These are phyloP conservation scores for Penicillium manginii DNA, from an alignment of 495 filamentous ascomycete genomes.

Conservation along the genomic window DNA sequence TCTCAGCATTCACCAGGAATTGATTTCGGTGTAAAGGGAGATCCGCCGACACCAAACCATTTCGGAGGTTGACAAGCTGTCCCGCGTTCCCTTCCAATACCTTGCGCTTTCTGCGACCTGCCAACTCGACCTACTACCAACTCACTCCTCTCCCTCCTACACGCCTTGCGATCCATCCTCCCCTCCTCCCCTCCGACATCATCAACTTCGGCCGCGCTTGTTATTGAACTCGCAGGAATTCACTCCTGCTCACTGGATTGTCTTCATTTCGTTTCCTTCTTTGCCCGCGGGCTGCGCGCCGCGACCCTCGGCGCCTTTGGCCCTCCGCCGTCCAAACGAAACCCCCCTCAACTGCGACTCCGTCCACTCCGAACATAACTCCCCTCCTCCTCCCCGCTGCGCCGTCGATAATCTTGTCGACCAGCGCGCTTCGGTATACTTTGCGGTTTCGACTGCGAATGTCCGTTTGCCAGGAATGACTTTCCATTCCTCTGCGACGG, in stretches of 20 bases:
- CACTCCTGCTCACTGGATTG: conserved; percentile 29
- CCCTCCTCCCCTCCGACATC: conserved; percentile 14
- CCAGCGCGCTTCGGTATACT: conserved; percentile 19
- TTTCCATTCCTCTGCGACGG: conserved; percentile 46
- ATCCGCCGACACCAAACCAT: conserved; percentile 1
- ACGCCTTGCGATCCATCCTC: conserved; percentile 26
- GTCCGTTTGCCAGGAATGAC: conserved; percentile 50
- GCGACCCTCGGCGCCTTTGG: conserved; percentile 42
- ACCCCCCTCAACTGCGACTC: conserved; percentile 43
- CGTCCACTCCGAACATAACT: conserved; percentile 17
- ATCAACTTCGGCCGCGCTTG: conserved; percentile 25
- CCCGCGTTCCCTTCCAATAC: conserved; percentile 28
- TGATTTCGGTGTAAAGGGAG: not conserved
- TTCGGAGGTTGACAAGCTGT: conserved; percentile 20
- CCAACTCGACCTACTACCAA: conserved; percentile 16
- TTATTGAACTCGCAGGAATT: conserved; percentile 26
- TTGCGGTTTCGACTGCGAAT: conserved; percentile 33
- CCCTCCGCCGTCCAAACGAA: conserved; percentile 40
- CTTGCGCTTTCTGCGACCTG: conserved; percentile 14
- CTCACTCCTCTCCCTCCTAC: conserved; percentile 25
- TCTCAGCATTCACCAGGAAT: not conserved
- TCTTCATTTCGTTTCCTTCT: conserved; percentile 19
- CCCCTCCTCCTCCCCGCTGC: conserved; percentile 25
- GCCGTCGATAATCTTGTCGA: conserved; percentile 28
- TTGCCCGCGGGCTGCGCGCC: conserved; percentile 40